Evolutionary conservation across 331 rosid species (phyloP).

Genomic region (Pyracantha coccinea): DNA sequence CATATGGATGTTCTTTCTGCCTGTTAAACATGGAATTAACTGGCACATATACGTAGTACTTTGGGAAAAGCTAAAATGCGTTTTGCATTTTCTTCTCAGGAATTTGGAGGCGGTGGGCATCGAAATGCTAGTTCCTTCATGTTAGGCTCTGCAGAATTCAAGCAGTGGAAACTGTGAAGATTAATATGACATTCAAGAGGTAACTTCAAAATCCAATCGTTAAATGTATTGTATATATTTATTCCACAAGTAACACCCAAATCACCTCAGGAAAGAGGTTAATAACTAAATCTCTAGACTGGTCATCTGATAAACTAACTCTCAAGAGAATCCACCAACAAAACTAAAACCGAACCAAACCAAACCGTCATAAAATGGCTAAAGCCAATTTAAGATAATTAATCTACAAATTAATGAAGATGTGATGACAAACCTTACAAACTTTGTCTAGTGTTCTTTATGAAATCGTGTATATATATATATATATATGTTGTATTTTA

Average conservation of each 20-base stretch:
- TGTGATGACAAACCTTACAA: not conserved
- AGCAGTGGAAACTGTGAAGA: slow-evolving; percentile 53
- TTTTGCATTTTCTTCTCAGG: slow-evolving; percentile 33
- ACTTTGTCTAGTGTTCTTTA: not conserved
- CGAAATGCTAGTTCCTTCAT: slow-evolving; percentile 73
- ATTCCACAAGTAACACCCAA: slow-evolving; percentile 47
- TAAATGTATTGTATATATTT: slow-evolving; percentile 1
- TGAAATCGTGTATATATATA: not conserved
- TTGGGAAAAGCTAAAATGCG: not conserved
- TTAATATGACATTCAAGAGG: not conserved
- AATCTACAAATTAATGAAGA: slow-evolving; percentile 14
- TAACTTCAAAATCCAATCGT: not conserved
- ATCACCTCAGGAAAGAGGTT: slow-evolving; percentile 32
- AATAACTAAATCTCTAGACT: slow-evolving; percentile 29
- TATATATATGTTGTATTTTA: slow-evolving; percentile 11
- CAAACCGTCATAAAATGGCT: slow-evolving; percentile 12
- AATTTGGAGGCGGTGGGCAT: slow-evolving; percentile 87
- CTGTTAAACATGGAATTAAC: not conserved
- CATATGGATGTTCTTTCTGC: not conserved
- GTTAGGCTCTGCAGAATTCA: slow-evolving; percentile 44
- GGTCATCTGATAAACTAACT: slow-evolving; percentile 22
- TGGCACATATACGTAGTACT: too few relatives aligned
- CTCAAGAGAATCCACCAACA: slow-evolving; percentile 25
- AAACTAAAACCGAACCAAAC: slow-evolving; percentile 2
- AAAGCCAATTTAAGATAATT: slow-evolving; percentile 28